These are phyloP conservation scores for Pseudotsuga menziesii DNA, from an alignment of 75 land plant species.

Conservation along the genomic window DNA sequence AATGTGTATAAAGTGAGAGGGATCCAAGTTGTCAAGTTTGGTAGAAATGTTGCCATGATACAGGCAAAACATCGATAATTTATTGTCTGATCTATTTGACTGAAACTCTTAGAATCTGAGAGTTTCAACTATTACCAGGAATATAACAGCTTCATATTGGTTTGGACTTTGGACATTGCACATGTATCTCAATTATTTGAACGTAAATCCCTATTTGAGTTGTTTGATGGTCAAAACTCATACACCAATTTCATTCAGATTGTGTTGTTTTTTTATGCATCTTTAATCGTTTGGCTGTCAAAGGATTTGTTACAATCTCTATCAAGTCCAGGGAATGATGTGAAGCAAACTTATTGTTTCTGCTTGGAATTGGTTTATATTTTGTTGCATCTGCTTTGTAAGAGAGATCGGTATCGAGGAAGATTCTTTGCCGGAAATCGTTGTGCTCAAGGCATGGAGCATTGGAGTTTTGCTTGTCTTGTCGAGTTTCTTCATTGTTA, in stretches of 20 bases:
- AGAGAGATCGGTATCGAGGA: not conserved
- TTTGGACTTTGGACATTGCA: not conserved
- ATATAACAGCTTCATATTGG: not conserved
- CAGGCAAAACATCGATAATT: not conserved
- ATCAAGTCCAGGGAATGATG: not conserved
- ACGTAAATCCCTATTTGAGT: not conserved
- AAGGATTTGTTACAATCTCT: not conserved
- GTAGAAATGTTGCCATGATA: not conserved
- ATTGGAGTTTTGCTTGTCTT: not conserved
- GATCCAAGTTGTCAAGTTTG: constrained; percentile 1
- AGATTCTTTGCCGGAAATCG: not conserved
- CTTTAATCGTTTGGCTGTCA: not conserved
- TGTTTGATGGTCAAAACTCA: no score
- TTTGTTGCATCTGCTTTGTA: not conserved
- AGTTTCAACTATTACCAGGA: not conserved
- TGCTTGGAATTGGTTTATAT: constrained; percentile 3
- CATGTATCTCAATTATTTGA: not conserved
- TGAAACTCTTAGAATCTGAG: not conserved
- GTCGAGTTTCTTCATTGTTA: not conserved
- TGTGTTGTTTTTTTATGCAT: constrained; percentile 3
- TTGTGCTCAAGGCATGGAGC: not conserved
- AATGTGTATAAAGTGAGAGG: constrained; percentile 12
- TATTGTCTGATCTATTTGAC: constrained; percentile 10
- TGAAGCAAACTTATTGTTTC: not conserved
- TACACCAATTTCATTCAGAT: not conserved